Evolutionary conservation across 208 protist genomes (phyloP), one percentile per base, ranked within the genome.

Genomic region (Leishmania lainsoni): DNA sequence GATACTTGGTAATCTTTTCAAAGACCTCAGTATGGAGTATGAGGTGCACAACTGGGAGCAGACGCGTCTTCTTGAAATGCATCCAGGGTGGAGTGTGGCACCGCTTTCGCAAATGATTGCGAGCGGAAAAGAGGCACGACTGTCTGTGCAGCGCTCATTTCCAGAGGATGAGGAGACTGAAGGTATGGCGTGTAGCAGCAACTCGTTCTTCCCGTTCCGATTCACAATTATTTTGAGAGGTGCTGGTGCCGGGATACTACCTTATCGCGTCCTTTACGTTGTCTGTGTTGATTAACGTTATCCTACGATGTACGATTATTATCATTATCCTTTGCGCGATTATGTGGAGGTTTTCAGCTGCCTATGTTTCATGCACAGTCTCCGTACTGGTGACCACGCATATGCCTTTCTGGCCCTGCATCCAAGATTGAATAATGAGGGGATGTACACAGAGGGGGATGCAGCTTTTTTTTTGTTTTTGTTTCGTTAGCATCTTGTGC

Each of bases 41-140:
- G 78, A 80, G 14, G 16, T 82, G 17, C 65, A 79, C 59, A 81
- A 86, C 52, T 81, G 84, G 75, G 66, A 81, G 45, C 84, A 88
- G 39, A 89, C 82, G 32, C 78, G 74, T 6, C n/a, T 63, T 65
- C 59, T 86, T 1, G 74, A 72, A 20, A 29, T 63, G 14, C 66
- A 52, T 39, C 45, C 63, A 20, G 78, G 71, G 17, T 86, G 82
- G 82, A 79, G 22, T 32, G 74, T 82, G 16, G 54, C 66, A 4
- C 78, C 82, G 5, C 56, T 63, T 49, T 61, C 74, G 1, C 77
- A 86, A 29, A 35, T 45, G 12, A 59, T 86, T 51, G 52, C 20
- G 2, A 51, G 72, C 17, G 77, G 78, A 5, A 86, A 77, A 49
- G 82, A 86, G 51, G 66, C 51, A 4, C 72, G 74, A 2, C 58